Percentiles rank a stretch among this genome's conserved stretches.
Conservation (phyloP, 768 basidiomycete species). For the Candolleomyces eurysporus region DNA sequence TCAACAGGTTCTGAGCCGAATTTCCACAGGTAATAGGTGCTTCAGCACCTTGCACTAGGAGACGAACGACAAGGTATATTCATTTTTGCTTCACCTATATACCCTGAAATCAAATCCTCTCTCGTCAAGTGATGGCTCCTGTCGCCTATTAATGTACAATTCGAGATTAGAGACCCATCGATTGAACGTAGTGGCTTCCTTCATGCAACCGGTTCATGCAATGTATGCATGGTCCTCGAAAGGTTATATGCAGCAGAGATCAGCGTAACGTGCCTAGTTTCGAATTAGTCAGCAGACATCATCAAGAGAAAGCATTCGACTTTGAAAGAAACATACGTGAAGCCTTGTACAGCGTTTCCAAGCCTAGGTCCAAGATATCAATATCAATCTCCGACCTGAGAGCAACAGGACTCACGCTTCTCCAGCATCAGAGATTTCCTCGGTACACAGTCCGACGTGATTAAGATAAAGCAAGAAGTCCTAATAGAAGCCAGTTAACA, state of each 20-base stretch:
- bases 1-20: too few species aligned
- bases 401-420: conserved; percentile 59
- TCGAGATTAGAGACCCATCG: too few species aligned
- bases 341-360: conserved; percentile 87
- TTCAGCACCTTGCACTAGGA: too few species aligned
- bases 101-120: too few species aligned
- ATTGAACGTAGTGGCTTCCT: too few species aligned
- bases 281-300: neutral
- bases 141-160: too few species aligned
- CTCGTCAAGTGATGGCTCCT: too few species aligned
- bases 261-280: conserved; percentile 69
- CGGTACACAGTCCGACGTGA: conserved; percentile 84
- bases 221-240: conserved; percentile 53
- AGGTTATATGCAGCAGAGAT: conserved; percentile 85
- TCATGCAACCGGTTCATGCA: neutral
- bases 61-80: too few species aligned
- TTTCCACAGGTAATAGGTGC: too few species aligned
- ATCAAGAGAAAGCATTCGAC: too few species aligned
- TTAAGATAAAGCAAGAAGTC: conserved; percentile 82
- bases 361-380: conserved; percentile 41
- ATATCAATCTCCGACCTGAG: neutral
- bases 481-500: conserved; percentile 26
- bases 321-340: conserved; percentile 57
- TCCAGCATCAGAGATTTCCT: conserved; percentile 82
- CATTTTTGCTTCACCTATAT: too few species aligned